Evolutionary conservation across 768 basidiomycete species (phyloP).

Genomic region (Kwoniella dejecticola): DNA sequence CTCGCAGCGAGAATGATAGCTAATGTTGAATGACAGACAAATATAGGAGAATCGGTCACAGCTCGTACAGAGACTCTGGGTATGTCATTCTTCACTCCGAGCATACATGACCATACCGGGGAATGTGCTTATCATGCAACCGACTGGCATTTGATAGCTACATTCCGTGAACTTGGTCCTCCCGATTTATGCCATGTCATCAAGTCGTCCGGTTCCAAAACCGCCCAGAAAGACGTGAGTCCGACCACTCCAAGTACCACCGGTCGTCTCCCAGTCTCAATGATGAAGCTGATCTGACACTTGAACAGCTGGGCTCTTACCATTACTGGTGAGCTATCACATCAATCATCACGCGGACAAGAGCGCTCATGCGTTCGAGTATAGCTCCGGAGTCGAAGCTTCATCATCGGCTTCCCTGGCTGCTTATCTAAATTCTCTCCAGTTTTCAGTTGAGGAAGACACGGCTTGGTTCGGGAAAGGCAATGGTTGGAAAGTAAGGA

Average conservation of each 20-base stretch:
- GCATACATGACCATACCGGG: constrained; percentile 23
- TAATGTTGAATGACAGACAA: constrained; percentile 59
- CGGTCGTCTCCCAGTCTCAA: too few species aligned
- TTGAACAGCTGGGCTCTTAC: constrained; percentile 80
- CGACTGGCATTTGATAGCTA: constrained; percentile 65
- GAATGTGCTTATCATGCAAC: background rate
- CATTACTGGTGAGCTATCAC: constrained; percentile 65
- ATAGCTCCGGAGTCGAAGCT: constrained; percentile 93
- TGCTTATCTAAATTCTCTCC: constrained; percentile 98
- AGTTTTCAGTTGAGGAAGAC: constrained; percentile 87
- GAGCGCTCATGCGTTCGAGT: background rate
- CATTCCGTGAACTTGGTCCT: constrained; percentile 94
- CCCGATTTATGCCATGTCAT: constrained; percentile 95
- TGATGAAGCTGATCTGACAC: constrained; percentile 9
- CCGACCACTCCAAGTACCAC: too few species aligned
- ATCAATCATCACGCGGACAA: background rate
- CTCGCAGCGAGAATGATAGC: constrained; percentile 1
- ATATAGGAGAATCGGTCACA: constrained; percentile 83
- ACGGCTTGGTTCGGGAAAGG: constrained; percentile 85
- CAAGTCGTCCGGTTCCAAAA: constrained; percentile 75
- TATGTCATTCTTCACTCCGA: constrained; percentile 56
- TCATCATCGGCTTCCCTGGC: constrained; percentile 96
- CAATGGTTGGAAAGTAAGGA: constrained; percentile 82
- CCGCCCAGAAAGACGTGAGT: constrained; percentile 83
- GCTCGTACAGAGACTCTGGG: constrained; percentile 90